Evolutionary conservation across 2,329 filamentous ascomycete species (phyloP).

Genomic region (Aspergillus awamori): DNA sequence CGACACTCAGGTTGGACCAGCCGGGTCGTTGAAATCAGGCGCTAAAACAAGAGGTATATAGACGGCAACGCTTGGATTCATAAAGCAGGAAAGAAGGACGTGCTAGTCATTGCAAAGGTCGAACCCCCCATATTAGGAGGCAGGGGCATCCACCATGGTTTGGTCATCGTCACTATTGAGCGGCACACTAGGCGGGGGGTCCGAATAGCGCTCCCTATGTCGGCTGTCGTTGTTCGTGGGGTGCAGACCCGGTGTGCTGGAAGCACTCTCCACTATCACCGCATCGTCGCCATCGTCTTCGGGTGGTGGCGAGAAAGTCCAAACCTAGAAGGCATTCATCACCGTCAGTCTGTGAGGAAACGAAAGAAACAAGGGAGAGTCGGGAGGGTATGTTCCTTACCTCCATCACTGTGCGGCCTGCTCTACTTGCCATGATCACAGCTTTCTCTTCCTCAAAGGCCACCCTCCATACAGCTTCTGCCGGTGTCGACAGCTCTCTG

Average conservation of each 20-base stretch:
- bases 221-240: constrained; percentile 25
- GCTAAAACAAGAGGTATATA: constrained; percentile 17
- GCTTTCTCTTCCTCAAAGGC: constrained; percentile 99
- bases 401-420: constrained; percentile 93
- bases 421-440: constrained; percentile 87
- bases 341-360: constrained; percentile 15
- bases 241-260: constrained; percentile 36
- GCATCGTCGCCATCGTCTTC: constrained; percentile 35
- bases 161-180: constrained; percentile 35
- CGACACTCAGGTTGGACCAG: constrained; percentile 5
- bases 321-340: constrained; percentile 66
- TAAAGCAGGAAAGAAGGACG: constrained; percentile 18
- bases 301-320: constrained; percentile 84
- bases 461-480: constrained; percentile 95
- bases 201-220: constrained; percentile 33
- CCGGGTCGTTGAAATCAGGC: not conserved
- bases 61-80: constrained; percentile 16
- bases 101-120: constrained; percentile 17
- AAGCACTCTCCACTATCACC: constrained; percentile 34
- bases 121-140: constrained; percentile 15
- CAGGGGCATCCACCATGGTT: constrained; percentile 38
- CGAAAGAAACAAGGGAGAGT: not conserved
- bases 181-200: constrained; percentile 33
- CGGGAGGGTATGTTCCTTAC: constrained; percentile 55
- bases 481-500: constrained; percentile 84